Evolutionary conservation across 2,329 filamentous ascomycete species (phyloP).

Genomic region (Colletotrichum acutatum): DNA sequence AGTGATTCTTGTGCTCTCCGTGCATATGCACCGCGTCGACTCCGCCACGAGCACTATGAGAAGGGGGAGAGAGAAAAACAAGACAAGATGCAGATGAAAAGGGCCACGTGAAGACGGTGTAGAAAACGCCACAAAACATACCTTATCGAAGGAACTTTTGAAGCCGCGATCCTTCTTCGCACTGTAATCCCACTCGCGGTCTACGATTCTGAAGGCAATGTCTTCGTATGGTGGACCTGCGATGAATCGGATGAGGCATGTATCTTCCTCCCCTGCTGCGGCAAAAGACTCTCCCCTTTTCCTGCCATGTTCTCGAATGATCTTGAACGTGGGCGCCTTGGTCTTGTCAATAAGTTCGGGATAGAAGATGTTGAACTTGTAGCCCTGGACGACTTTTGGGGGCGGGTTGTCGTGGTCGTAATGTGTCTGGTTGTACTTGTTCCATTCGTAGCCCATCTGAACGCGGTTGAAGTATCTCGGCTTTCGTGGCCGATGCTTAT

Average conservation of each 20-base stretch:
- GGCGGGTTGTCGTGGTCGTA: constrained; percentile 99
- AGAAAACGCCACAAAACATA: constrained; percentile 50
- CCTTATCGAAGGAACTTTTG: constrained; percentile 97
- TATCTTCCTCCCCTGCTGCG: constrained; percentile 94
- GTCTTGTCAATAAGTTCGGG: constrained; percentile 95
- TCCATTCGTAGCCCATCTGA: constrained; percentile 99
- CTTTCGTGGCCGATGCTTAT: constrained; percentile 89
- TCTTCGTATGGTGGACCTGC: constrained; percentile 97
- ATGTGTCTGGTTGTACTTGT: constrained; percentile 99
- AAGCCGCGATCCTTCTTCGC: constrained; percentile 95
- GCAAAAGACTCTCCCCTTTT: constrained; percentile 92
- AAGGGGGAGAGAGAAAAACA: not conserved
- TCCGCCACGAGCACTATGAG: constrained; percentile 3
- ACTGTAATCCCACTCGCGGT: constrained; percentile 99
- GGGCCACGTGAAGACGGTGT: constrained; percentile 5
- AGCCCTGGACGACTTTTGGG: constrained; percentile 97
- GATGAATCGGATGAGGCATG: constrained; percentile 94
- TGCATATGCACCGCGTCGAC: constrained; percentile 22
- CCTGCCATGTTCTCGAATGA: constrained; percentile 91
- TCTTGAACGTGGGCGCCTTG: constrained; percentile 94
- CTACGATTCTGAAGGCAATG: constrained; percentile 95
- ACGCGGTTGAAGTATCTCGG: constrained; percentile 98
- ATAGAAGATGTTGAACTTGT: constrained; percentile 99
- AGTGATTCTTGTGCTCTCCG: not conserved
- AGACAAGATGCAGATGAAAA: not conserved